Base-by-base conservation (phyloP, 805 yeast species). In the Candida orba region DNA sequence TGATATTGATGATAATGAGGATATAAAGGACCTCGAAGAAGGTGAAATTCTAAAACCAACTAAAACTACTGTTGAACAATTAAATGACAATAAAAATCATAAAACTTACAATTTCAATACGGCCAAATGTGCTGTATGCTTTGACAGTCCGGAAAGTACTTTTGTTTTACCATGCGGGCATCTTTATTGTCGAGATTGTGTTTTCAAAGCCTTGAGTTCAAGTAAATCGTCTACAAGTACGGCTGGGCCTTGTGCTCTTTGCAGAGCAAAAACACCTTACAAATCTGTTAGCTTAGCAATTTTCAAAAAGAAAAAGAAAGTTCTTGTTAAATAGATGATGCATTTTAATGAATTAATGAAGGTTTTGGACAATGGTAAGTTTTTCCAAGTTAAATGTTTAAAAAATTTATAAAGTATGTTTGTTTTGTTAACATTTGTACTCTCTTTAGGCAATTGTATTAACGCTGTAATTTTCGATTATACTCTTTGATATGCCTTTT, bases 161-260 rank as follows among this genome's bases (percentile, higher is more conserved):
- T 66, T 69, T 27, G 71, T 72, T 15, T 65, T 77, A 4, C 72
- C 75, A 0, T 78, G 84, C 59, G 84, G 84, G 0, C 84, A 78
- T 55, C 61, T 73, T 3, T 77, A 71, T 51, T 78, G 84, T 52
- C 64, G 70, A 6, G 71, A 69, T 24, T 78, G 83, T 54, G 62
- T 74, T 5, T 77, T 72, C 66, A 47, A 72, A 72, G 57, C 69
- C 31, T 48, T 67, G 48, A 62, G 64, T 29, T 63, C 67, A 1
- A 59, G 62, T 40, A 66, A 64, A 47, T 56, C 52, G 13, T 54
- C 59, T 36, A 50, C 54, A 20, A 57, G 57, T 37, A 50, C 45
- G 13, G 52, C 54, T 37, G 75, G 73, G 0, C 65, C 64, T 10
- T 71, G 76, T 53, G 66, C 74, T 9, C 55, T 71, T 9, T 71